phyloP scores from a whole-genome alignment of 305 asterid species.

The Fraxinus floribunda region DNA sequence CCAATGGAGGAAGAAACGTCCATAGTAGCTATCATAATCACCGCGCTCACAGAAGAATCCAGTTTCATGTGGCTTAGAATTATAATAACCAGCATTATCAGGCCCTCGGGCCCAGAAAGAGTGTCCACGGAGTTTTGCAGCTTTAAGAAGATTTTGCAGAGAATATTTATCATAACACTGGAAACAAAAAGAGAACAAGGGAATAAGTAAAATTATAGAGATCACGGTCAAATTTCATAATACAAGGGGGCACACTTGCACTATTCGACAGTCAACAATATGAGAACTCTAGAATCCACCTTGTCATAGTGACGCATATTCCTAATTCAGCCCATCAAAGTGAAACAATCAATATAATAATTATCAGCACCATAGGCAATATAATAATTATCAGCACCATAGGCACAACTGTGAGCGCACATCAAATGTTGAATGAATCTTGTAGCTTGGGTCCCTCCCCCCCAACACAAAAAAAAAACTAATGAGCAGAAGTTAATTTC shows the following conservation, averaged over 20 bases:
- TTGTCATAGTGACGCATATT: conserved; percentile 3
- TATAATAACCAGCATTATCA: conserved; percentile 68
- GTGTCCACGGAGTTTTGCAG: conserved; percentile 65
- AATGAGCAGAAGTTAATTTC: neutral
- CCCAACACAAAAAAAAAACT: neutral
- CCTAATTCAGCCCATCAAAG: conserved; percentile 6
- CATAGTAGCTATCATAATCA: conserved; percentile 68
- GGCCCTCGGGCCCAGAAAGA: conserved; percentile 65
- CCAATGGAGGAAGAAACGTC: conserved; percentile 70
- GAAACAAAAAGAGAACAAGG: conserved; percentile 11
- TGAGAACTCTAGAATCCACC: neutral
- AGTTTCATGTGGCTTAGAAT: conserved; percentile 65
- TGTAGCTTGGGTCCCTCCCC: neutral
- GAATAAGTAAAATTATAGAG: neutral
- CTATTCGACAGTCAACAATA: conserved; percentile 3
- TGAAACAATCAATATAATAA: conserved; percentile 5
- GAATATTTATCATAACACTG: conserved; percentile 72
- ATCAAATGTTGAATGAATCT: conserved; percentile 4
- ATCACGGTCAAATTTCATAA: neutral
- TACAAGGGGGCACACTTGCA: conserved; percentile 3
- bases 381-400: no score
- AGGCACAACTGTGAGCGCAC: neutral
- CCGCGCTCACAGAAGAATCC: conserved; percentile 71
- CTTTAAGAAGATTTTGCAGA: conserved; percentile 54
- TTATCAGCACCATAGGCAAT: neutral